These are phyloP conservation scores for Linum trigynum DNA, from an alignment of 345 rosid species.

Conservation along the genomic window DNA sequence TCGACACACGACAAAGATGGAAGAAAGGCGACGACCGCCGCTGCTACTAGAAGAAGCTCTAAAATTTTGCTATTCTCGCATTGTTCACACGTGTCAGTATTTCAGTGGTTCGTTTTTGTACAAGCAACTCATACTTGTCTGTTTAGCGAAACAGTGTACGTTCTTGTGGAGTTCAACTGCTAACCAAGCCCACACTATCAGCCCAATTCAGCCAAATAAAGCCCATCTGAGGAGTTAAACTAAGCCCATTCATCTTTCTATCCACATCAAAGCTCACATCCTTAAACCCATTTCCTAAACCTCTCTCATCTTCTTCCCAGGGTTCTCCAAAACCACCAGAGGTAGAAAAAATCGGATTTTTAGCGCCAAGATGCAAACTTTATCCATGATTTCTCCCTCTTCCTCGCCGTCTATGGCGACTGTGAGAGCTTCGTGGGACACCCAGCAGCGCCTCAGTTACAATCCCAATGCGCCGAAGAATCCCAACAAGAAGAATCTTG, in stretches of 20 bases:
- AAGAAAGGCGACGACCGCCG: background rate
- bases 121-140: no score
- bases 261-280: no score
- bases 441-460: conserved; percentile 49
- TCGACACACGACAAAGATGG: background rate
- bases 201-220: no score
- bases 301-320: background rate
- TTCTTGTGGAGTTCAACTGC: no score
- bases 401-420: conserved; percentile 5
- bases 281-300: background rate
- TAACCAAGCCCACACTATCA: no score
- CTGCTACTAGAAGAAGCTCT: background rate
- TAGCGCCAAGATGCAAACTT: conserved; percentile 23
- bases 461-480: conserved; percentile 67
- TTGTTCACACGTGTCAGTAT: no score
- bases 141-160: no score
- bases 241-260: no score
- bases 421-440: conserved; percentile 65
- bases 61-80: no score
- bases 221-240: no score
- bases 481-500: conserved; percentile 19
- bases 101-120: no score
- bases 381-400: conserved; percentile 24
- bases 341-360: background rate
- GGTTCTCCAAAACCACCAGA: background rate